A percentile compares a stretch with the other conserved stretches of the same genome.
Conservation (phyloP, 2,329 filamentous ascomycete genomes). For the Calonectria naviculata region DNA sequence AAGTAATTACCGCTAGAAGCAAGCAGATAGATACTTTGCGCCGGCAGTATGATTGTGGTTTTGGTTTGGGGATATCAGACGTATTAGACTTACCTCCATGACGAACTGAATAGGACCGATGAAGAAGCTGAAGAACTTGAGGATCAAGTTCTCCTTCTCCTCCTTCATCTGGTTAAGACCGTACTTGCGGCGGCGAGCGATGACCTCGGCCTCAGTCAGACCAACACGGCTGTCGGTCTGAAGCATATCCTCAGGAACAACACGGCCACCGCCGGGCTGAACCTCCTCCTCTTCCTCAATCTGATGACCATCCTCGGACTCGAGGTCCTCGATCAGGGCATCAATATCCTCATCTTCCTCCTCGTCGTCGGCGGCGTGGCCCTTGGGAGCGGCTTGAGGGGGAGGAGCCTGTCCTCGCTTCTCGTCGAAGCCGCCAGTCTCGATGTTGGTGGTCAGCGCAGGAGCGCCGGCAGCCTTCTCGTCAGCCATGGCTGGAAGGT, state of each 20-base stretch:
- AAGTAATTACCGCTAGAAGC: not conserved
- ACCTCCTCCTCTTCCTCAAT: slow-evolving; percentile 67
- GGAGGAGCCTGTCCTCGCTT: slow-evolving; percentile 58
- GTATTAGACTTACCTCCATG: slow-evolving; percentile 76
- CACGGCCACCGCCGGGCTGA: slow-evolving; percentile 65
- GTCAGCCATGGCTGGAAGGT: slow-evolving; percentile 62
- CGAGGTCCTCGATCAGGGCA: slow-evolving; percentile 86
- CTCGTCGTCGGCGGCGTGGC: slow-evolving; percentile 65
- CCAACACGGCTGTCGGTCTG: slow-evolving; percentile 80
- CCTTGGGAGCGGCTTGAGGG: slow-evolving; percentile 47
- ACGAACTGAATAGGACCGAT: slow-evolving; percentile 93
- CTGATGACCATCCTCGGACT: slow-evolving; percentile 80
- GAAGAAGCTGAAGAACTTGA: slow-evolving; percentile 88
- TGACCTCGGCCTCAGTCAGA: slow-evolving; percentile 78
- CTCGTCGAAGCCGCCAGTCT: slow-evolving; percentile 74
- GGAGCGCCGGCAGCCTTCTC: slow-evolving; percentile 62
- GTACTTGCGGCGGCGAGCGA: slow-evolving; percentile 73
- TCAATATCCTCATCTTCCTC: slow-evolving; percentile 87
- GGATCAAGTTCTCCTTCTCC: slow-evolving; percentile 84
- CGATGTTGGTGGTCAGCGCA: slow-evolving; percentile 72
- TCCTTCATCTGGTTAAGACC: slow-evolving; percentile 93
- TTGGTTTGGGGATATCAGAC: not conserved
- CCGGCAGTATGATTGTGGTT: not conserved
- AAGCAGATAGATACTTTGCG: not conserved
- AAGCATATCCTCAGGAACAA: slow-evolving; percentile 79